phyloP scores from a whole-genome alignment of 495 filamentous ascomycete species.

The Peziza echinospora region DNA sequence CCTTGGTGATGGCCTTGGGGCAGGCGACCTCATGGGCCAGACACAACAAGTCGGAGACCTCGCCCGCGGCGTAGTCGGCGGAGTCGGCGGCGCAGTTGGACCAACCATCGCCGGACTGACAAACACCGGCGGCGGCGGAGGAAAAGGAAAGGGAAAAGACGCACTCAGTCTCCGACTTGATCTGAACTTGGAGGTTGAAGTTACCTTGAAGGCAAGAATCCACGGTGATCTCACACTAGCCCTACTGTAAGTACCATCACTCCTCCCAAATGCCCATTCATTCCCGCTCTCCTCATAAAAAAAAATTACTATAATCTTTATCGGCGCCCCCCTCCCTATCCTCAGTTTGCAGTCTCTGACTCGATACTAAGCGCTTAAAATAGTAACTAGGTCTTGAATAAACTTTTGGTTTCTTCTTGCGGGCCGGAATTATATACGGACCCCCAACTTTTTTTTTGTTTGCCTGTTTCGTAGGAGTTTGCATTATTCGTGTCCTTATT shows the following conservation, averaged over 20 bases:
- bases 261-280: too few relatives aligned
- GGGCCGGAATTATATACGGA: too few relatives aligned
- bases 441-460: too few relatives aligned
- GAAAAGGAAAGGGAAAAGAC: conserved; percentile 29
- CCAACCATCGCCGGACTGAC: neutral
- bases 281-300: too few relatives aligned
- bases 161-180: conserved; percentile 60
- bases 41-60: neutral
- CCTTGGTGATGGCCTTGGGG: neutral
- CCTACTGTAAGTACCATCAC: conserved; percentile 44
- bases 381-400: neutral
- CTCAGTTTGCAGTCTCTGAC: neutral
- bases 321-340: too few relatives aligned
- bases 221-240: conserved; percentile 74
- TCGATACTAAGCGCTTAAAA: neutral
- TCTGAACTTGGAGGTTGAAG: conserved; percentile 73
- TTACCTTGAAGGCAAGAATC: conserved; percentile 83
- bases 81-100: neutral
- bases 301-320: too few relatives aligned
- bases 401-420: too few relatives aligned
- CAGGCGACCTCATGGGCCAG: neutral
- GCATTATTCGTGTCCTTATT: too few relatives aligned
- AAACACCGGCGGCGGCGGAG: conserved; percentile 9
- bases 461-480: too few relatives aligned
- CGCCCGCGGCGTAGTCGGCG: neutral